phyloP scores from a whole-genome alignment of 148 eudicot species.

The Rhododendron molle region DNA sequence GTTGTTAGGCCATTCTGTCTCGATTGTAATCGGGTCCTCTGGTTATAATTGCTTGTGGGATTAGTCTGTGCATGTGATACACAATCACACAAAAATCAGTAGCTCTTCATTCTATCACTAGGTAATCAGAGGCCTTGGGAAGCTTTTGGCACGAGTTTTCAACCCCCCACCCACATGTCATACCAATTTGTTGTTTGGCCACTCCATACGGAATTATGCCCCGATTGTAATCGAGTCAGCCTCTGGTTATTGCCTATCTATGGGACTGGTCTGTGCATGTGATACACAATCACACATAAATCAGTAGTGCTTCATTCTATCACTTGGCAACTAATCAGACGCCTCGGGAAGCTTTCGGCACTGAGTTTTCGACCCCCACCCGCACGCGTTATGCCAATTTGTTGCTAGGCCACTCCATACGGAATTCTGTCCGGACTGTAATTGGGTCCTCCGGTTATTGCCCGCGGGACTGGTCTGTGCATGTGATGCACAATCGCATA shows the following conservation, averaged over 20 bases:
- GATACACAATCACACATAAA: neutral
- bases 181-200: neutral
- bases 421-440: neutral
- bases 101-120: too few species aligned
- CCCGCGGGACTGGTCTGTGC: neutral
- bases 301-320: too few species aligned
- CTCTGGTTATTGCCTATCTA: neutral
- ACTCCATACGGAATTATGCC: neutral
- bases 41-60: too few species aligned
- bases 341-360: neutral
- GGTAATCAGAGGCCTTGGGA: too few species aligned
- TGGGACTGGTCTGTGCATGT: neutral
- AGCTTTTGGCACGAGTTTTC: neutral
- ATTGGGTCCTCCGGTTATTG: neutral
- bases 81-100: neutral
- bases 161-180: neutral
- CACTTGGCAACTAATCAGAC: too few species aligned
- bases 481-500: neutral
- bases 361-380: neutral
- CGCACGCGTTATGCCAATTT: neutral
- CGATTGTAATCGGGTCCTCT: neutral
- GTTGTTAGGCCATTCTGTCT: neutral
- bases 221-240: neutral
- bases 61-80: neutral
- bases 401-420: neutral